Evolutionary conservation across 2,329 filamentous ascomycete species (phyloP).

Genomic region (Phialocephala sp.): DNA sequence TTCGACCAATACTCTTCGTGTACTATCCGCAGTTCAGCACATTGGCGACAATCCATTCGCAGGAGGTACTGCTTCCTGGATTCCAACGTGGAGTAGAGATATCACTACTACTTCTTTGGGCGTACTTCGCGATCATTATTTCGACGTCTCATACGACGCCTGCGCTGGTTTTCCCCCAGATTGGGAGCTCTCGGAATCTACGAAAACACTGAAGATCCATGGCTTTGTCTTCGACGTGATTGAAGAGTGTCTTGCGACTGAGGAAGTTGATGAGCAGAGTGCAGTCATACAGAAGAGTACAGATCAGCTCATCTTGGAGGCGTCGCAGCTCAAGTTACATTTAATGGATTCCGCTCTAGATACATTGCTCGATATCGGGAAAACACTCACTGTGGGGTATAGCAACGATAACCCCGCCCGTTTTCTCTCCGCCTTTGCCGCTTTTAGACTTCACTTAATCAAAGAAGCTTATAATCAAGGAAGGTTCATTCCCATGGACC

Average conservation of each 20-base stretch:
- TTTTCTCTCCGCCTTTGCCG: constrained; percentile 14
- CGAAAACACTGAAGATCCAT: constrained; percentile 4
- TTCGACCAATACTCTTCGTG: constrained; percentile 15
- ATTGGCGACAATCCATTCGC: not conserved
- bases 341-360: not conserved
- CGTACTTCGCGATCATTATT: constrained; percentile 16
- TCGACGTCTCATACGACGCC: constrained; percentile 8
- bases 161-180: not conserved
- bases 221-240: constrained; percentile 19
- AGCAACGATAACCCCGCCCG: not conserved
- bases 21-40: constrained; percentile 17
- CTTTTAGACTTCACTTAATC: constrained; percentile 17
- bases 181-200: not conserved
- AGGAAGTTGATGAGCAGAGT: not conserved
- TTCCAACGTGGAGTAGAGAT: constrained; percentile 14
- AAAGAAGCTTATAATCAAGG: constrained; percentile 8
- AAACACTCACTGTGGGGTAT: constrained; percentile 19
- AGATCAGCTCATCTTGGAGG: constrained; percentile 6
- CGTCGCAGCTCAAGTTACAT: not conserved
- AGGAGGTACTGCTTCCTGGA: constrained; percentile 6
- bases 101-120: constrained; percentile 12
- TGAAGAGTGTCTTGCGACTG: constrained; percentile 6
- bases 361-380: not conserved
- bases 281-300: not conserved
- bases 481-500: not conserved